Conservation (phyloP, 2,329 filamentous ascomycete species). For the Aspergillus sp. region DNA sequence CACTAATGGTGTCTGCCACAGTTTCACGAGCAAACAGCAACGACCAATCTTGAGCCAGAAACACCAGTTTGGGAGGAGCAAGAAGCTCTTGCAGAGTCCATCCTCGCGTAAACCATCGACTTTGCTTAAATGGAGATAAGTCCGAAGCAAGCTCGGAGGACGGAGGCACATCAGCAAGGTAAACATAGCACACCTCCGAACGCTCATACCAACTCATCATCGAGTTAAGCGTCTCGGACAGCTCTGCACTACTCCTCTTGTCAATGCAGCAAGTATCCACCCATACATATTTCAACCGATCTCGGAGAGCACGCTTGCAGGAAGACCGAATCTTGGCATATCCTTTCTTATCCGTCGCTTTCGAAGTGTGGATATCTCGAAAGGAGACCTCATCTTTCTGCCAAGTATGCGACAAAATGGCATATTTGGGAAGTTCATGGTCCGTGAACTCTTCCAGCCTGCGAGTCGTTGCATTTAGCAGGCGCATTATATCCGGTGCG, state of each 20-base stretch:
- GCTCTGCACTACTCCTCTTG: slow-evolving; percentile 16
- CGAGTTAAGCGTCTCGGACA: slow-evolving; percentile 13
- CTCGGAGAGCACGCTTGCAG: not conserved
- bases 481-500: not conserved
- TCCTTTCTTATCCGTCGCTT: not conserved
- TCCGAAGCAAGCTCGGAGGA: not conserved
- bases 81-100: slow-evolving; percentile 26
- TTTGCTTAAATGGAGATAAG: not conserved
- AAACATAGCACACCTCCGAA: slow-evolving; percentile 13
- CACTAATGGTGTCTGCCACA: too few relatives aligned
- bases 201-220: slow-evolving; percentile 17
- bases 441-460: not conserved
- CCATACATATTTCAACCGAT: slow-evolving; percentile 5
- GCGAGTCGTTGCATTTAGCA: not conserved
- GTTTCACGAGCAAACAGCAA: too few relatives aligned
- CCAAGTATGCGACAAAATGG: slow-evolving; percentile 14
- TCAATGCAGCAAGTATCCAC: slow-evolving; percentile 22
- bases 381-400: slow-evolving; percentile 10
- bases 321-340: not conserved
- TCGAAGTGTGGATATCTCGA: slow-evolving; percentile 3
- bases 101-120: slow-evolving; percentile 20
- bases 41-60: slow-evolving; percentile 8
- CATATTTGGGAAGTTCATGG: slow-evolving; percentile 3
- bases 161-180: slow-evolving; percentile 9
- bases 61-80: slow-evolving; percentile 16